A percentile compares a stretch with the other conserved stretches of the same genome.
Evolutionary conservation across 805 yeast genomes (phyloP).

Genomic region (Zygosaccharomyces bisporus): DNA sequence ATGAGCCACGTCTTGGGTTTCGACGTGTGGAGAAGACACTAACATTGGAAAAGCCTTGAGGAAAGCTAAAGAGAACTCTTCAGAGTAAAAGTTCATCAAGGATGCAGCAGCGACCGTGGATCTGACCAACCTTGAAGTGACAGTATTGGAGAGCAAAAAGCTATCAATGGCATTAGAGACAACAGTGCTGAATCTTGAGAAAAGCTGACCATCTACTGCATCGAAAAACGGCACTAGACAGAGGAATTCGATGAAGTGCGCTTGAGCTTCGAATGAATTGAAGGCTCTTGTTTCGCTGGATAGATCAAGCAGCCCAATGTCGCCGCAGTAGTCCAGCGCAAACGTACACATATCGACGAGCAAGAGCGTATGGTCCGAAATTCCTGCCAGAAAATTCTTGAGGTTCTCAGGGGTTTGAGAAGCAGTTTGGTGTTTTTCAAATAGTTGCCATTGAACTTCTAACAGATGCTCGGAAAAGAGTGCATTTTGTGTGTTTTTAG

Average conservation of each 20-base stretch:
- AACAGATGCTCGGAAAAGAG: constrained; percentile 24
- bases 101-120: constrained; percentile 55
- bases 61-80: constrained; percentile 34
- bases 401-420: constrained; percentile 25
- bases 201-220: constrained; percentile 43
- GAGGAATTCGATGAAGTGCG: constrained; percentile 38
- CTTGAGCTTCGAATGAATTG: constrained; percentile 25
- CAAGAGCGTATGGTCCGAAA: constrained; percentile 37
- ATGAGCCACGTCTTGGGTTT: constrained; percentile 44
- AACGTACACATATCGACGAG: constrained; percentile 29
- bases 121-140: constrained; percentile 23
- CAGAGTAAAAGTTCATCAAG: constrained; percentile 42
- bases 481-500: constrained; percentile 25
- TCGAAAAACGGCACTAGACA: constrained; percentile 40
- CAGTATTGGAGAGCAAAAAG: constrained; percentile 39
- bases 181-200: constrained; percentile 42
- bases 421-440: constrained; percentile 12
- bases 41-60: constrained; percentile 47
- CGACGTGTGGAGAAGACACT: constrained; percentile 52
- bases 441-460: constrained; percentile 11
- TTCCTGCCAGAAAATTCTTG: constrained; percentile 37
- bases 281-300: constrained; percentile 22
- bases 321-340: constrained; percentile 23
- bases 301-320: constrained; percentile 20
- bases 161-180: constrained; percentile 50